Conservation (phyloP, 2,329 filamentous ascomycete genomes). For the Juglanconis sp. region DNA sequence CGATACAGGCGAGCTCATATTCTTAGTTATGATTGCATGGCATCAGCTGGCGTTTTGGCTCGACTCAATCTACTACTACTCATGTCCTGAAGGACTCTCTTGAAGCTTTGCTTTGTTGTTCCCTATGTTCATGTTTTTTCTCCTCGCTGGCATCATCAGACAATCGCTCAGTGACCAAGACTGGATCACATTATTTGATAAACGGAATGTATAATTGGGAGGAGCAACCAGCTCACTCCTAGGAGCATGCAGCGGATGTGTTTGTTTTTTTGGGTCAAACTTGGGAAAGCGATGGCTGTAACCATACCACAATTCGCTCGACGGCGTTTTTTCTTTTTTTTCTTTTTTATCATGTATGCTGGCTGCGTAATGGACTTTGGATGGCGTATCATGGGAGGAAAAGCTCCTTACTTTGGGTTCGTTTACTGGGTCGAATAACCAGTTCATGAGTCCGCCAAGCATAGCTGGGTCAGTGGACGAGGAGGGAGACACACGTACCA, state of each 20-base stretch:
- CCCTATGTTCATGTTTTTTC: slow-evolving; percentile 10
- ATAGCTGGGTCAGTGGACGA: not conserved
- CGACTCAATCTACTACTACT: not conserved
- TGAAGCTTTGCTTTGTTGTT: slow-evolving; percentile 14
- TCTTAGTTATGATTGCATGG: slow-evolving; percentile 1
- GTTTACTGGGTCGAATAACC: not conserved
- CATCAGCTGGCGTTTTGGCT: slow-evolving; percentile 12
- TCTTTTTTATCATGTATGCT: not conserved
- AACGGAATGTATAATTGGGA: slow-evolving; percentile 35
- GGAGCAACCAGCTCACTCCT: slow-evolving; percentile 9
- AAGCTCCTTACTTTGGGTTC: not conserved
- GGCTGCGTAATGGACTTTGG: not conserved
- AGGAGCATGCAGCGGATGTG: slow-evolving; percentile 8
- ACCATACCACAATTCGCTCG: slow-evolving; percentile 3
- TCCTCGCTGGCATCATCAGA: slow-evolving; percentile 1
- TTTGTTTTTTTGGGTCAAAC: not conserved
- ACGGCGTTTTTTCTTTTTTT: not conserved
- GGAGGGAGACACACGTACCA: not conserved
- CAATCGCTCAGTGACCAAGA: slow-evolving; percentile 15
- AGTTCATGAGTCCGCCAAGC: slow-evolving; percentile 8
- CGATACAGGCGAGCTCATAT: slow-evolving; percentile 7
- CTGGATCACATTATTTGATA: slow-evolving; percentile 21
- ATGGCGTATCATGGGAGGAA: slow-evolving; percentile 4
- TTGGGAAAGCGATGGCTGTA: slow-evolving; percentile 4
- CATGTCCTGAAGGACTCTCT: slow-evolving; percentile 1